Conservation (phyloP, 371 early-diverging fungal species). For the Haplosporangium sp. region DNA sequence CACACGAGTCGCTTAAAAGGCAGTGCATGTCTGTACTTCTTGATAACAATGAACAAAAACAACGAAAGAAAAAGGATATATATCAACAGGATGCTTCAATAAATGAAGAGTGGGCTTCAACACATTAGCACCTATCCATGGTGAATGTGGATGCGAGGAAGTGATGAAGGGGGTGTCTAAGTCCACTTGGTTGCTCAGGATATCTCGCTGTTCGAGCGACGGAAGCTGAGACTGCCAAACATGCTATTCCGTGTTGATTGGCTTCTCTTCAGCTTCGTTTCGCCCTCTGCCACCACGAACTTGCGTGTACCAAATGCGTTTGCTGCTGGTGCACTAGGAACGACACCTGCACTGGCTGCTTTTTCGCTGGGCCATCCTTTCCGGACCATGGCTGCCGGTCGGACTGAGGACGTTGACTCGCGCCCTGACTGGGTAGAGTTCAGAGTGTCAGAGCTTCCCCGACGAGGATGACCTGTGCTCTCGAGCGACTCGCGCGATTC, state of each 20-base stretch:
- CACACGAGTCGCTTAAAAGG: too few species aligned
- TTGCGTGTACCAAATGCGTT: conserved; percentile 45
- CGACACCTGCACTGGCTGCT: conserved; percentile 53
- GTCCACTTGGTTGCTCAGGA: background rate
- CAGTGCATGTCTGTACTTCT: too few species aligned
- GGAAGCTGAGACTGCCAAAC: conserved; percentile 42
- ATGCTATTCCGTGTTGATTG: conserved; percentile 37
- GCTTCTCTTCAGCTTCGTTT: conserved; percentile 41
- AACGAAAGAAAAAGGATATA: too few species aligned
- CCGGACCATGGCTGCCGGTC: conserved; percentile 48
- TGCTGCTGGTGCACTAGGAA: conserved; percentile 33
- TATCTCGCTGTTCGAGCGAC: conserved; percentile 31
- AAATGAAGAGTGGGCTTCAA: too few species aligned
- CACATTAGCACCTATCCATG: too few species aligned
- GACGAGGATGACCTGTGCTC: conserved; percentile 19
- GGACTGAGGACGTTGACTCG: conserved; percentile 34
- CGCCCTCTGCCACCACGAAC: conserved; percentile 38
- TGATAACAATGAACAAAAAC: too few species aligned
- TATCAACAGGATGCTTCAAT: too few species aligned
- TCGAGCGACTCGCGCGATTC: conserved; percentile 35
- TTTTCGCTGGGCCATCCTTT: conserved; percentile 57
- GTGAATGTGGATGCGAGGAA: too few species aligned
- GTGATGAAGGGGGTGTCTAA: too few species aligned
- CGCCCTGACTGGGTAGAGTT: conserved; percentile 35
- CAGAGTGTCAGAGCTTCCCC: conserved; percentile 47